Evolutionary conservation across 345 rosid species (phyloP).

Genomic region (Ailanthus altissimus): DNA sequence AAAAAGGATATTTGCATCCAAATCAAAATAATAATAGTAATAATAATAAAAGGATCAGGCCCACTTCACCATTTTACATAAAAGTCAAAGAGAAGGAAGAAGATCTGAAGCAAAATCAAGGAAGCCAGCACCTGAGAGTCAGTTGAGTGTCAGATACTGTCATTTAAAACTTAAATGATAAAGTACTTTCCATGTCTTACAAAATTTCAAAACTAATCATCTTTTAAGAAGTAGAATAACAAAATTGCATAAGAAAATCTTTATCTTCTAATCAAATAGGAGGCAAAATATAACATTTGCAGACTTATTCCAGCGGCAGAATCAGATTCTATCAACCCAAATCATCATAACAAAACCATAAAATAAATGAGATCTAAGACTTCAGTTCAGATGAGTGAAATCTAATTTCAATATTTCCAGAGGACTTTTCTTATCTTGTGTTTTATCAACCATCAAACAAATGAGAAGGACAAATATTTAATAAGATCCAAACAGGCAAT

Average conservation of each 20-base stretch:
- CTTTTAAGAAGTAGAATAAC: neutral
- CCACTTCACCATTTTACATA: slow-evolving; percentile 4
- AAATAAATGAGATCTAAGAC: slow-evolving; percentile 16
- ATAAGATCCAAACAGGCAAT: neutral
- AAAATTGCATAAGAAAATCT: neutral
- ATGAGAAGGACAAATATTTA: neutral
- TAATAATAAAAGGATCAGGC: neutral
- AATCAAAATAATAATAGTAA: too few species aligned
- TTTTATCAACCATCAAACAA: slow-evolving; percentile 8
- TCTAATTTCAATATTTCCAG: neutral
- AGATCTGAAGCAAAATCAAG: slow-evolving; percentile 11
- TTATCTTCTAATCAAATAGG: neutral
- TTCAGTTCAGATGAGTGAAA: neutral
- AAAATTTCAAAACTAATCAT: neutral
- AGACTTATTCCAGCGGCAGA: neutral
- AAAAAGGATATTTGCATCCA: neutral
- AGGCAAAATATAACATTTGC: neutral
- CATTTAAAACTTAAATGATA: neutral
- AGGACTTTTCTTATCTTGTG: neutral
- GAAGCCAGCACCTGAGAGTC: neutral
- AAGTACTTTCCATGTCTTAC: neutral
- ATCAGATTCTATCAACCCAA: neutral
- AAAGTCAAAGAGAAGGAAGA: slow-evolving; percentile 7
- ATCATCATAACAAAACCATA: neutral
- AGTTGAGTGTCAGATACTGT: neutral